A percentile compares a stretch with the other conserved stretches of the same genome.
These are phyloP conservation scores for Solanum gandarillasii DNA, from an alignment of 257 asterid genomes.

Conservation along the genomic window DNA sequence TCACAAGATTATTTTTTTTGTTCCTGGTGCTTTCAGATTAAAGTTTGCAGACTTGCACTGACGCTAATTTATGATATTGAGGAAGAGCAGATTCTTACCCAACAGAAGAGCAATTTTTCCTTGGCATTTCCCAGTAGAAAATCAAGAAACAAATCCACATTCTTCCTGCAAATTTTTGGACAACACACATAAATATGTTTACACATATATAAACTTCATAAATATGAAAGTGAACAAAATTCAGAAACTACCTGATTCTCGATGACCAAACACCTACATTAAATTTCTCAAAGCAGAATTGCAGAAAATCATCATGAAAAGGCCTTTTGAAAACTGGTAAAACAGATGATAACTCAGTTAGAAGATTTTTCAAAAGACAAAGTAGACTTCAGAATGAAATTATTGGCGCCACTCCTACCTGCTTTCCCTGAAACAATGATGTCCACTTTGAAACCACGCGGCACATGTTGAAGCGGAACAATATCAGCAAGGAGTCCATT, in stretches of 20 bases:
- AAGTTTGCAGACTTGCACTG: neutral
- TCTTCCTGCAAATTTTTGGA: slow-evolving; percentile 47
- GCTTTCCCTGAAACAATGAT: slow-evolving; percentile 45
- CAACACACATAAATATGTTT: neutral
- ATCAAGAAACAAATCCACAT: slow-evolving; percentile 53
- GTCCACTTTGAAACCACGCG: slow-evolving; percentile 39
- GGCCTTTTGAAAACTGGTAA: slow-evolving; percentile 81
- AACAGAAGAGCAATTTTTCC: slow-evolving; percentile 53
- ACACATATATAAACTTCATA: neutral
- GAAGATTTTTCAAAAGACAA: slow-evolving; percentile 3
- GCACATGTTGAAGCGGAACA: slow-evolving; percentile 30
- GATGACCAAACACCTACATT: slow-evolving; percentile 82
- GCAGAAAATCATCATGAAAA: slow-evolving; percentile 61
- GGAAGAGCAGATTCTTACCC: slow-evolving; percentile 41
- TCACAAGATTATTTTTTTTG: neutral
- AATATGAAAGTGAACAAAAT: slow-evolving; percentile 7
- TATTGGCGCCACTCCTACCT: slow-evolving; percentile 20
- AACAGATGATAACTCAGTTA: slow-evolving; percentile 14
- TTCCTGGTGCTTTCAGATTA: neutral
- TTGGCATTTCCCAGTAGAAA: slow-evolving; percentile 49
- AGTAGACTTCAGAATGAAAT: neutral
- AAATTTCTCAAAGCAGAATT: slow-evolving; percentile 71
- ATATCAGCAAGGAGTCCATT: slow-evolving; percentile 75
- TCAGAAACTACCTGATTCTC: slow-evolving; percentile 52
- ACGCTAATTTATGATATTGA: neutral